A percentile compares a stretch with the other conserved stretches of the same genome.
Conservation (phyloP, 768 basidiomycete species). For the Xerocomus spinulosus region DNA sequence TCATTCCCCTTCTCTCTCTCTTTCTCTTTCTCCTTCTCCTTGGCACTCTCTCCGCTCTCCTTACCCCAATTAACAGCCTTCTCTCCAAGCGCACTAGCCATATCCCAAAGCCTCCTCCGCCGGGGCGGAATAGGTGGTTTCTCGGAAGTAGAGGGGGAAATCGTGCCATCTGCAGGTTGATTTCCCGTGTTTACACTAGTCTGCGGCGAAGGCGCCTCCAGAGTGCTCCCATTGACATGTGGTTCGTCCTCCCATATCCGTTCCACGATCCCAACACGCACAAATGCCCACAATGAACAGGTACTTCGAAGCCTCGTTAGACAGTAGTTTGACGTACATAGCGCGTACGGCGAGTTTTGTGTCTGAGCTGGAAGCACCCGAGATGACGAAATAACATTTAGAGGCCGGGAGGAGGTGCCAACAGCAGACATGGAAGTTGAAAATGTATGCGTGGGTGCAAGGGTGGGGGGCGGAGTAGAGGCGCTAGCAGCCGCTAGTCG, state of each 20-base stretch:
- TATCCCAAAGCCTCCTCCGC: slow-evolving; percentile 61
- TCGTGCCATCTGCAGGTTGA: neutral
- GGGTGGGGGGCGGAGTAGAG: slow-evolving; percentile 21
- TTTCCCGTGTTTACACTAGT: neutral
- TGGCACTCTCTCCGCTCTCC: slow-evolving; percentile 28
- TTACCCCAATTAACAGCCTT: slow-evolving; percentile 53
- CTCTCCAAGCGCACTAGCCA: slow-evolving; percentile 59
- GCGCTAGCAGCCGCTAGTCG: slow-evolving; percentile 41
- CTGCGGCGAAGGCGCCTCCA: neutral
- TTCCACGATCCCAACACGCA: slow-evolving; percentile 76
- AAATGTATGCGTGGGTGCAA: slow-evolving; percentile 18
- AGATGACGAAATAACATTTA: slow-evolving; percentile 42
- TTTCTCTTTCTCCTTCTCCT: slow-evolving; percentile 37
- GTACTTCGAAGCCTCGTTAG: slow-evolving; percentile 75
- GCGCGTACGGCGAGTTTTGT: slow-evolving; percentile 46
- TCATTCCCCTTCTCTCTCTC: neutral
- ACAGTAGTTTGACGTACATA: slow-evolving; percentile 86
- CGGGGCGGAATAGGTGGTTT: slow-evolving; percentile 64
- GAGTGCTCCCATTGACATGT: slow-evolving; percentile 12
- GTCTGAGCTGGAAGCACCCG: slow-evolving; percentile 22
- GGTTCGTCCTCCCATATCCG: slow-evolving; percentile 78
- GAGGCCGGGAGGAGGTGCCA: slow-evolving; percentile 16
- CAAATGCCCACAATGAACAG: slow-evolving; percentile 88
- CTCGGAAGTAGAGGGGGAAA: slow-evolving; percentile 18
- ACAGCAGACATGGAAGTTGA: slow-evolving; percentile 33